phyloP scores from a whole-genome alignment of 352 stramenopile genomes.

The Pythium rhizo-oryzae region DNA sequence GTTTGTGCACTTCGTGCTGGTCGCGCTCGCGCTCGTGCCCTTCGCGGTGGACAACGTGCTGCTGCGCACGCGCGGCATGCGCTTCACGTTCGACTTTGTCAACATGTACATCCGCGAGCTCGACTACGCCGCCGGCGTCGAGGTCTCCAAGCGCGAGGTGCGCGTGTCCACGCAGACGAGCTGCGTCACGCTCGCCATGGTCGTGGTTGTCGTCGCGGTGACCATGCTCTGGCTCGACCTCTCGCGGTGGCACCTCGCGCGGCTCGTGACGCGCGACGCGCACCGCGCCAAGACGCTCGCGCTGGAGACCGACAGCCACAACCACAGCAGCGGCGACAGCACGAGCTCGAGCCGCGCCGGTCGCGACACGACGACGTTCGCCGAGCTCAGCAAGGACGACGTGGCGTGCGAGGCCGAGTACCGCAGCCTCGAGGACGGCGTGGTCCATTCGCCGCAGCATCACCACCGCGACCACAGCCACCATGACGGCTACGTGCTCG shows the following conservation, averaged over 20 bases:
- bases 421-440: conserved; percentile 14
- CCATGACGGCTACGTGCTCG: conserved; percentile 5
- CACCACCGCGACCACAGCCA: too few species aligned
- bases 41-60: conserved; percentile 25
- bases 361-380: neutral
- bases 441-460: neutral
- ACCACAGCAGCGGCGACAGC: neutral
- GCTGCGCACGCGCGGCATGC: conserved; percentile 23
- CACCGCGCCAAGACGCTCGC: neutral
- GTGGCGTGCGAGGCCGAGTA: conserved; percentile 1
- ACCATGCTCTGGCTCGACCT: conserved; percentile 18
- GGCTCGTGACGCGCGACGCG: neutral
- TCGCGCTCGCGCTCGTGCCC: conserved; percentile 14
- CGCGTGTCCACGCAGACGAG: conserved; percentile 10
- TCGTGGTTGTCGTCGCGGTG: neutral
- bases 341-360: neutral
- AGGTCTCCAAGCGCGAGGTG: conserved; percentile 14
- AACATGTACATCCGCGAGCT: conserved; percentile 23
- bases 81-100: conserved; percentile 26
- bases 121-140: conserved; percentile 9
- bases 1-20: neutral
- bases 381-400: conserved; percentile 11
- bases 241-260: conserved; percentile 19
- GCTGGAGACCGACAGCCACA: neutral
- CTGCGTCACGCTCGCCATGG: neutral